Evolutionary conservation across 805 yeast species (phyloP).

Genomic region (Priceomyces melissophilus): DNA sequence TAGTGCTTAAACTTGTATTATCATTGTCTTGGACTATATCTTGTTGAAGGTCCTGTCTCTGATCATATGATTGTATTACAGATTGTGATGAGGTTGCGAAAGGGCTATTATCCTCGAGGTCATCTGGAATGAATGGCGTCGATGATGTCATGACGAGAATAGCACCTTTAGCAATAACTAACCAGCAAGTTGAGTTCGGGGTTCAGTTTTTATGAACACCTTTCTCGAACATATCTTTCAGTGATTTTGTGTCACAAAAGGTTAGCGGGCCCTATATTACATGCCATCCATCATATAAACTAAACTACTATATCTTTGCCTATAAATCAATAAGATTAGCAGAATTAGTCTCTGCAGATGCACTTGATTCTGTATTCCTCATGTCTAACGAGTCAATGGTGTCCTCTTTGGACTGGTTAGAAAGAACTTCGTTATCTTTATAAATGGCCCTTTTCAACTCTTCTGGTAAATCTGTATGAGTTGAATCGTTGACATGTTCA

Average conservation of each 20-base stretch:
- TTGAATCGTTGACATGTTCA: slow-evolving; percentile 6
- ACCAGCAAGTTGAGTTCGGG: too few species aligned
- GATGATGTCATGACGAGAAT: slow-evolving; percentile 35
- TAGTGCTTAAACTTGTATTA: not conserved
- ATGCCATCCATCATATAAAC: not conserved
- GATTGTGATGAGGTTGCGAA: slow-evolving; percentile 31
- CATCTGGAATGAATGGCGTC: slow-evolving; percentile 46
- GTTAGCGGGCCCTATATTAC: not conserved
- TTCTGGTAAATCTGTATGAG: slow-evolving; percentile 5
- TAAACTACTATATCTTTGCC: not conserved
- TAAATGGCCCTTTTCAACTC: slow-evolving; percentile 14
- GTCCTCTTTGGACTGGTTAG: not conserved
- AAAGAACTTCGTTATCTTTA: slow-evolving; percentile 13
- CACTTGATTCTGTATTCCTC: too few species aligned
- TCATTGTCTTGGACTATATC: slow-evolving; percentile 4
- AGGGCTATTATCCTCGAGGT: slow-evolving; percentile 43
- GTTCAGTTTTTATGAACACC: not conserved
- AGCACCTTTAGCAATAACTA: too few species aligned
- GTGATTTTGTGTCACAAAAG: not conserved
- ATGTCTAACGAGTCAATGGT: not conserved
- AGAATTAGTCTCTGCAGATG: not conserved
- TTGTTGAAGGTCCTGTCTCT: slow-evolving; percentile 2
- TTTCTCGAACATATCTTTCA: not conserved
- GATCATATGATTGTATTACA: slow-evolving; percentile 12
- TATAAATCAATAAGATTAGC: not conserved